Percentiles rank a stretch among this genome's conserved stretches.
Conservation (phyloP, 352 stramenopile genomes). For the Pythium scleroteichum region DNA sequence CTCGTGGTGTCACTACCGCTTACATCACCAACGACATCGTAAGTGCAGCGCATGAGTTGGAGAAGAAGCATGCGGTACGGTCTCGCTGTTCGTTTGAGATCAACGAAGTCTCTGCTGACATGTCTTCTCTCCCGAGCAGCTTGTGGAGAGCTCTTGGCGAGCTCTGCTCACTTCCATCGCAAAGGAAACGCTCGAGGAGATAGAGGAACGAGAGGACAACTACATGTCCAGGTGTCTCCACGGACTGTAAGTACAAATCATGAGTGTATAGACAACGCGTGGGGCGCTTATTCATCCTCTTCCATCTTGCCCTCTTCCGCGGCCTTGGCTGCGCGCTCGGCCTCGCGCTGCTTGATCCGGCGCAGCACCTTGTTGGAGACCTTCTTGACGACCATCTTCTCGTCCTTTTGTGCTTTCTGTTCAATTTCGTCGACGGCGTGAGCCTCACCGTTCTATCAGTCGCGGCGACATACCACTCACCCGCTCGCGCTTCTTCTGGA, state of each 20-base stretch:
- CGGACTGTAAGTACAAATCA: slow-evolving; percentile 25
- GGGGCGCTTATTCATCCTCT: slow-evolving; percentile 17
- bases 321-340: slow-evolving; percentile 32
- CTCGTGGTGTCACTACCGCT: slow-evolving; percentile 16
- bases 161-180: slow-evolving; percentile 54
- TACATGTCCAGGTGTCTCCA: slow-evolving; percentile 71
- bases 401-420: slow-evolving; percentile 31
- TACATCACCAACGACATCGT: slow-evolving; percentile 50
- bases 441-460: neutral
- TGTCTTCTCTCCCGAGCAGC: slow-evolving; percentile 24
- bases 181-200: slow-evolving; percentile 72
- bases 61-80: slow-evolving; percentile 51
- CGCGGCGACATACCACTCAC: slow-evolving; percentile 8
- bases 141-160: slow-evolving; percentile 58
- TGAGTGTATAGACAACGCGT: neutral
- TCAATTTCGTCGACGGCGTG: neutral
- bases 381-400: slow-evolving; percentile 43
- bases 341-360: slow-evolving; percentile 33
- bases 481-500: slow-evolving; percentile 39
- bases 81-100: neutral
- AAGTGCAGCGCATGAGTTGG: slow-evolving; percentile 41
- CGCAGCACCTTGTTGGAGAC: slow-evolving; percentile 43
- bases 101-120: neutral
- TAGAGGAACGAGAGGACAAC: slow-evolving; percentile 55
- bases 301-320: slow-evolving; percentile 23